phyloP scores from a whole-genome alignment of 2,329 filamentous ascomycete genomes.

The Penicillium sp. region DNA sequence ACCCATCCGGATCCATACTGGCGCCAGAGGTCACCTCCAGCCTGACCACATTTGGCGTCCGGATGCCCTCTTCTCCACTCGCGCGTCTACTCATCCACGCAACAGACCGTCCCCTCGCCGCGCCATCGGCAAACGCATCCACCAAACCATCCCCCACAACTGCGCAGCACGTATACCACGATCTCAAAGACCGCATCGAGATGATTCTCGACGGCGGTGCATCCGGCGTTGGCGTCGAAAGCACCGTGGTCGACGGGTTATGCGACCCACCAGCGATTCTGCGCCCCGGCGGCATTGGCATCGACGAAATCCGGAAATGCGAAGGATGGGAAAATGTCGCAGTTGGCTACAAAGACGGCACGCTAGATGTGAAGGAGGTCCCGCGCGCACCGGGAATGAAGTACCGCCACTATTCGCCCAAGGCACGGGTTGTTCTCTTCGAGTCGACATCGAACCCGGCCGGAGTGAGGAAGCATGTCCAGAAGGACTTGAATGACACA shows the following conservation, averaged over 20 bases:
- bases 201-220: conserved; percentile 85
- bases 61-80: conserved; percentile 84
- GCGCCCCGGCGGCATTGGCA: conserved; percentile 79
- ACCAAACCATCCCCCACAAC: conserved; percentile 90
- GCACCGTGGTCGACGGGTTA: conserved; percentile 91
- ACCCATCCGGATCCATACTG: conserved; percentile 66
- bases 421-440: conserved; percentile 80
- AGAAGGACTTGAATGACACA: conserved; percentile 34
- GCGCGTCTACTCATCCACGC: conserved; percentile 83
- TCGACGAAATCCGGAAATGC: conserved; percentile 73
- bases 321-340: conserved; percentile 77
- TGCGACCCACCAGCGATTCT: conserved; percentile 77
- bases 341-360: conserved; percentile 75
- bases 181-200: conserved; percentile 77
- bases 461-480: conserved; percentile 34
- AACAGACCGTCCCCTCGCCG: conserved; percentile 76
- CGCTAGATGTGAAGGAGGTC: conserved; percentile 61
- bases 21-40: conserved; percentile 91
- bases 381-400: conserved; percentile 97
- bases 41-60: conserved; percentile 78
- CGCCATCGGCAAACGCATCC: conserved; percentile 90
- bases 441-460: conserved; percentile 53
- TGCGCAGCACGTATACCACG: conserved; percentile 83
- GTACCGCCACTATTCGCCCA: conserved; percentile 95
- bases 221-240: conserved; percentile 89